A percentile compares a stretch with the other conserved stretches of the same genome.
Evolutionary conservation across 192 early-diverging fungal genomes (phyloP).

Genomic region (Dissophora ornata): DNA sequence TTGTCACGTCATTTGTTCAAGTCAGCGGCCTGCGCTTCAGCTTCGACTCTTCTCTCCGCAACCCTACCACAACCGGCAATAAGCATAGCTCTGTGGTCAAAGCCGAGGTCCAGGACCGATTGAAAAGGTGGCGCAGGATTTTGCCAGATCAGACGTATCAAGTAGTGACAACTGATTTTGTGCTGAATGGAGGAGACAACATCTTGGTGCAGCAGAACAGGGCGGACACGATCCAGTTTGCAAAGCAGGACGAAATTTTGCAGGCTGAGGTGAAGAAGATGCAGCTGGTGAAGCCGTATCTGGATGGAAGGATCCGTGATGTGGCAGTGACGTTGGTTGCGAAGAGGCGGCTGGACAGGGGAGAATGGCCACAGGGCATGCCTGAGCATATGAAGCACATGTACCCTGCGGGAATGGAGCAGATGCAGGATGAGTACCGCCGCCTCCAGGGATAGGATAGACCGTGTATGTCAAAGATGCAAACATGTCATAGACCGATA

Average conservation of each 20-base stretch:
- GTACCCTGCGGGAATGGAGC: not conserved
- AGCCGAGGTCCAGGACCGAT: slow-evolving; percentile 58
- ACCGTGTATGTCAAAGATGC: no score
- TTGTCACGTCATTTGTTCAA: slow-evolving; percentile 64
- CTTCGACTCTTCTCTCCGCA: slow-evolving; percentile 28
- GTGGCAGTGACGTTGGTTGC: not conserved
- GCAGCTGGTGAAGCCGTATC: slow-evolving; percentile 11
- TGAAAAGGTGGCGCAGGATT: slow-evolving; percentile 7
- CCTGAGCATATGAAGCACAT: not conserved
- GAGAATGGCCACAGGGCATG: not conserved
- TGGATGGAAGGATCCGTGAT: slow-evolving; percentile 25
- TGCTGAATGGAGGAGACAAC: slow-evolving; percentile 64
- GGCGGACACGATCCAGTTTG: slow-evolving; percentile 8
- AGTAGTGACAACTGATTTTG: slow-evolving; percentile 64
- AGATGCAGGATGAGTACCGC: not conserved
- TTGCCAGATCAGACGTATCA: slow-evolving; percentile 47
- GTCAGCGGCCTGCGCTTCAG: slow-evolving; percentile 61
- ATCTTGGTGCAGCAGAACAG: slow-evolving; percentile 12
- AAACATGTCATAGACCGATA: no score
- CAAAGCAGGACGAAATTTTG: slow-evolving; percentile 21
- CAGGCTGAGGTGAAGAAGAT: slow-evolving; percentile 32
- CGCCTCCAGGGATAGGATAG: slow-evolving; percentile 2
- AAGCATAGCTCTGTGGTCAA: slow-evolving; percentile 21
- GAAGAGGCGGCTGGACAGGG: not conserved
- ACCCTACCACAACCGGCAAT: slow-evolving; percentile 16